A percentile compares a stretch with the other conserved stretches of the same genome.
phyloP scores from a whole-genome alignment of 2,329 filamentous ascomycete genomes.

The Stemphylium beticola region DNA sequence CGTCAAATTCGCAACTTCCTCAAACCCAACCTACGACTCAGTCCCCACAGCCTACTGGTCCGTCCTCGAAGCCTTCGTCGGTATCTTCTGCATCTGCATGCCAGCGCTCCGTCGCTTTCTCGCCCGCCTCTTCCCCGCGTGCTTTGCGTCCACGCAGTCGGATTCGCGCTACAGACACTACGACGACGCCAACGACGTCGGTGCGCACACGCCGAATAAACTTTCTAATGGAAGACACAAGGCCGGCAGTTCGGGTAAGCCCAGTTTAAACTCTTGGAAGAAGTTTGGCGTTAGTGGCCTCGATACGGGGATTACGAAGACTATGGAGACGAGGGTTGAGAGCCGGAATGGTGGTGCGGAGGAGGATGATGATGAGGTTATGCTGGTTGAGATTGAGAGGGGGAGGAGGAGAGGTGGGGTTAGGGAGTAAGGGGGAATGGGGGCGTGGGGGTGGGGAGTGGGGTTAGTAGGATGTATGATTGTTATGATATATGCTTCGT shows the following conservation, averaged over 20 bases:
- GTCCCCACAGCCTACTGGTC: slow-evolving; percentile 21
- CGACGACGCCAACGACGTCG: neutral
- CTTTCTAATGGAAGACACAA: neutral
- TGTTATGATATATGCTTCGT: too few species aligned
- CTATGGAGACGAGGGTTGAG: neutral
- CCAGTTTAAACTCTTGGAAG: neutral
- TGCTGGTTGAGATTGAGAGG: neutral
- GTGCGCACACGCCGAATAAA: neutral
- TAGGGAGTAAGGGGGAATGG: neutral
- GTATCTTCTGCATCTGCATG: slow-evolving; percentile 28
- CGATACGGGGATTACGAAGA: neutral
- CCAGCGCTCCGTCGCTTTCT: slow-evolving; percentile 23
- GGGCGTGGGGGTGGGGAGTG: neutral
- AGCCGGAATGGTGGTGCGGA: neutral
- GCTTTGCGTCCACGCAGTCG: slow-evolving; percentile 14
- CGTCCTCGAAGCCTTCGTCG: slow-evolving; percentile 20
- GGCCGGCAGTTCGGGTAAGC: neutral
- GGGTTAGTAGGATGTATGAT: too few species aligned
- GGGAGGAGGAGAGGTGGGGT: too few species aligned
- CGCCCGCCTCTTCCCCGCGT: slow-evolving; percentile 41
- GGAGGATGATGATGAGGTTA: slow-evolving; percentile 1
- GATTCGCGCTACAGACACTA: neutral
- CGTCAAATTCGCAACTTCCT: slow-evolving; percentile 49
- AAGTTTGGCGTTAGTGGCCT: neutral
- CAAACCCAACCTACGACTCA: slow-evolving; percentile 48